Evolutionary conservation across 148 eudicot genomes (phyloP).

Genomic region (Chenopodium suecicum): DNA sequence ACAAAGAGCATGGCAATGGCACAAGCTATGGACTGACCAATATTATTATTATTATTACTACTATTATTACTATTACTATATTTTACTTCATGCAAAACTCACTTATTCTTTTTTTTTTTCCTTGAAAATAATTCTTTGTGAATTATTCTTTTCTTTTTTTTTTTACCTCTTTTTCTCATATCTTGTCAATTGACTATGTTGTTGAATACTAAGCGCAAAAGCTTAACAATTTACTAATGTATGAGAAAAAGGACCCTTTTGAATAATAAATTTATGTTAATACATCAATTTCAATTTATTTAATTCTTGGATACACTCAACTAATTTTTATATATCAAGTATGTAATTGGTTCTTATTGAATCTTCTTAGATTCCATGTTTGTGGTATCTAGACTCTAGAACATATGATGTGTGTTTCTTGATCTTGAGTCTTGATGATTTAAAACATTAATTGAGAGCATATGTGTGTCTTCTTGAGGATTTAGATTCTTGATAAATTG

Average conservation of each 20-base stretch:
- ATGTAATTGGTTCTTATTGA: too few species aligned
- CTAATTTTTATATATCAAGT: too few species aligned
- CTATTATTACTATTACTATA: not conserved
- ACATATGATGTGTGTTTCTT: too few species aligned
- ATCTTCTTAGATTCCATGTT: too few species aligned
- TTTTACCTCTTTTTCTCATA: slow-evolving; percentile 19
- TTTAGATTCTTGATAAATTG: too few species aligned
- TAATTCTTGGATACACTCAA: not conserved
- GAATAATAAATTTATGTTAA: slow-evolving; percentile 8
- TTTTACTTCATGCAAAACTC: slow-evolving; percentile 8
- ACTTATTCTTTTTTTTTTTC: slow-evolving; percentile 11
- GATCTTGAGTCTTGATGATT: too few species aligned
- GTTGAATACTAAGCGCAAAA: slow-evolving; percentile 25
- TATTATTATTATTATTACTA: not conserved
- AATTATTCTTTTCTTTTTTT: slow-evolving; percentile 1
- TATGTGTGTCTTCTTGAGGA: too few species aligned
- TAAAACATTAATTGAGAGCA: too few species aligned
- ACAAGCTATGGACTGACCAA: slow-evolving; percentile 23
- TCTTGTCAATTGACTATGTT: not conserved
- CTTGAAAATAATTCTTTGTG: slow-evolving; percentile 31
- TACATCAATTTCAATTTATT: not conserved
- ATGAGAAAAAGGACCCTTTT: slow-evolving; percentile 15
- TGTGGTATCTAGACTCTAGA: too few species aligned
- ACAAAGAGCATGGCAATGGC: slow-evolving; percentile 1
- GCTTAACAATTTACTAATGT: slow-evolving; percentile 25